Base-by-base conservation (phyloP, 2,329 filamentous ascomycete species). In the Magnaporthiopsis incrustans region DNA sequence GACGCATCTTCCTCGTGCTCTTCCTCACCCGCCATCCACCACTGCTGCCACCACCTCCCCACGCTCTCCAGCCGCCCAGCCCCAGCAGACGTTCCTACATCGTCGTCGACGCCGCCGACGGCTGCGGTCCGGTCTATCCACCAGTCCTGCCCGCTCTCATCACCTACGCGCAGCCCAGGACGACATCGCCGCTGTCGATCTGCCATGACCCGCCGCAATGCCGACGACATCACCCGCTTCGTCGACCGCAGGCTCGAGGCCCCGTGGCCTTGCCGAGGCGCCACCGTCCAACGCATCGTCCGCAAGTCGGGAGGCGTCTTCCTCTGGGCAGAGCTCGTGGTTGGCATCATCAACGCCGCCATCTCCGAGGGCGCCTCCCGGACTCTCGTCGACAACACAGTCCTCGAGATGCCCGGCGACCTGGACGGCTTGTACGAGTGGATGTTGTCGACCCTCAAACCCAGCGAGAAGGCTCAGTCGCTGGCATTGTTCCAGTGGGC, bases 291-390 rank as follows among this genome's bases (percentile, higher is more conserved):
- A 25, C 67, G 63, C 30, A 70, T 75, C 30, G 70, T 68, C 1
- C 64, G 67, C 7, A 73, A 73, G 59, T 69, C 73, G 1, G 67
- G 65, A 3, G 73, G 73, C 30, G 70, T 72, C 25, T 73, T 75
- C 60, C 66, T 75, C 10, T 76, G 74, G 74, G 73, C 73, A 1
- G 73, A 75, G 66, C 73, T 75, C 44, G 71, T 74, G 1, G 73
- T 75, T 53, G 72, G 73, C 59, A 74, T 76, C 22, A 67, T 75
- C n/a, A 76, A 76, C 62, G 71, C 73, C 12, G 74, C 74, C 61
- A 73, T 74, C 61, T 68, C 67, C 10, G 73, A 74, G 59, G 74
- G 73, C 7, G 73, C 74, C 0, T 71, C 71, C 1, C 71, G 72
- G 30, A 70, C 74, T 27, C 65, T 75, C n/a, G 70, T 75, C 57